These are phyloP conservation scores for Peribolospora baueri DNA, from an alignment of 768 basidiomycete genomes.

Conservation along the genomic window DNA sequence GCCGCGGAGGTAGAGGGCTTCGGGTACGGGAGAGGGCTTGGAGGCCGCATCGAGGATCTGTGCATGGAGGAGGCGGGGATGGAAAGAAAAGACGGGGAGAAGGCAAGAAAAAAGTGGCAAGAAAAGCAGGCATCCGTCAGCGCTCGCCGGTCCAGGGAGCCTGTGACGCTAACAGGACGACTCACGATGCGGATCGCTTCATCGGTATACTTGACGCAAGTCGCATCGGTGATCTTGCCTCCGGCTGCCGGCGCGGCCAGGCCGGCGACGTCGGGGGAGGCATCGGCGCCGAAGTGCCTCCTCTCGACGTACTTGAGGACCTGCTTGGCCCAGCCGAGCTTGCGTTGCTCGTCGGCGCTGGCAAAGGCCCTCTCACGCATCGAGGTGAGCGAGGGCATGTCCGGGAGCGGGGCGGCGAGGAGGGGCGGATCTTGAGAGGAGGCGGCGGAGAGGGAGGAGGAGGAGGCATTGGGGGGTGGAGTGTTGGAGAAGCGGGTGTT, in stretches of 20 bases:
- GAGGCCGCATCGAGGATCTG: slow-evolving; percentile 17
- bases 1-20: slow-evolving; percentile 53
- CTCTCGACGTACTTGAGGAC: slow-evolving; percentile 57
- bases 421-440: neutral
- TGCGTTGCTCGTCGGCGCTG: slow-evolving; percentile 12
- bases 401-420: neutral
- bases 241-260: slow-evolving; percentile 19
- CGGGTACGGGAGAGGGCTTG: slow-evolving; percentile 29
- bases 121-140: no score
- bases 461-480: neutral
- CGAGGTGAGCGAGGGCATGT: neutral
- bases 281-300: slow-evolving; percentile 22
- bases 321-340: slow-evolving; percentile 57
- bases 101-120: neutral
- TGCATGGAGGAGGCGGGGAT: slow-evolving; percentile 27
- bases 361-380: slow-evolving; percentile 7
- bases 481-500: slow-evolving; percentile 1
- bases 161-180: no score
- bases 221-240: slow-evolving; percentile 31
- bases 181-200: slow-evolving; percentile 32
- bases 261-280: slow-evolving; percentile 19
- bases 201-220: slow-evolving; percentile 34
- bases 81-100: neutral
- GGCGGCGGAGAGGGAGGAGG: neutral
- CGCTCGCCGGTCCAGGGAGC: no score